Base-by-base conservation (phyloP, 2,329 filamentous ascomycete species). In the Ceratocystis papillata region DNA sequence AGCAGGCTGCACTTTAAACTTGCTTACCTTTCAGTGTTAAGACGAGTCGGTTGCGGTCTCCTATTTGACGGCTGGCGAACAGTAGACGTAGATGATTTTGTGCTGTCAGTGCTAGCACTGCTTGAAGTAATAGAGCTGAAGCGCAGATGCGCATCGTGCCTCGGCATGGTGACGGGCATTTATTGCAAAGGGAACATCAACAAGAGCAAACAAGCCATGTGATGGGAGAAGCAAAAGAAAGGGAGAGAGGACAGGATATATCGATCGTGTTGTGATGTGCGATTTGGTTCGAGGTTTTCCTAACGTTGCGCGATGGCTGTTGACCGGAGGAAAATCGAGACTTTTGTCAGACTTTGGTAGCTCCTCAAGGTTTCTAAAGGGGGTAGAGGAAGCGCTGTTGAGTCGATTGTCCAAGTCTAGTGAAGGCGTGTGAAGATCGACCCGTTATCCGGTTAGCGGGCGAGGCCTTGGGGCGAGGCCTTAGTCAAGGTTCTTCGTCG, bases 31-130 rank as follows among this genome's bases (percentile, higher is more conserved):
- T 82, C 79, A 62, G 70, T 72, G 69, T 70, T 72, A 62, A 75
- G 69, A 66, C 72, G 72, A 69, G 71, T 71, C n/a, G 71, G 71
- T 37, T 69, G 69, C n/a, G 67, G 70, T 63, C 68, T 68, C 64
- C 69, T 70, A 37, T 68, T 66, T 37, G 67, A 68, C 61, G 76
- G 73, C 70, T 73, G 68, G 73, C 71, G 66, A 71, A 85, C 77
- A 48, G 87, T 90, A 72, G 84, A 81, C 72, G 80, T 81, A 69
- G 86, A 88, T 71, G 82, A 67, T 46, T 65, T 81, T 76, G 81
- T 83, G 77, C 85, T 88, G 72, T 84, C 81, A 72, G 82, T 83
- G 77, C 82, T 84, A 70, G 82, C 82, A 79, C 83, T 85, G 46
- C 37, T 65, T 5, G 28, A 63, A 77, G 83, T 83, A 70, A 81